These are phyloP conservation scores for Primulina eburnea DNA, from an alignment of 257 asterid species.

Conservation along the genomic window DNA sequence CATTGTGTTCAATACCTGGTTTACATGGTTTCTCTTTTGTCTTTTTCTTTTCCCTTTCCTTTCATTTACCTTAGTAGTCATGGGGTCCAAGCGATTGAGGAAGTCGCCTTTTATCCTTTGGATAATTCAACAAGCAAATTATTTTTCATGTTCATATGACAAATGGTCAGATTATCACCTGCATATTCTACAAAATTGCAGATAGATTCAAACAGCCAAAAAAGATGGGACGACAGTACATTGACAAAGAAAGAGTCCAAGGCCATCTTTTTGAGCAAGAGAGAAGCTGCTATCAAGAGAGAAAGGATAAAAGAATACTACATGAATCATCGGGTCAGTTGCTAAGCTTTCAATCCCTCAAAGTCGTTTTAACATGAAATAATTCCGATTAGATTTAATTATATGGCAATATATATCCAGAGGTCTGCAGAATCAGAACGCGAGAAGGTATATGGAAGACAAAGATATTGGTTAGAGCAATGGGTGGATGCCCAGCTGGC, in stretches of 20 bases:
- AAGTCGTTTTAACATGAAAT: conserved; percentile 3
- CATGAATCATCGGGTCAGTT: conserved; percentile 75
- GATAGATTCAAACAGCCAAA: conserved; percentile 74
- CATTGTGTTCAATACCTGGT: background rate
- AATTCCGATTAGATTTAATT: conserved; percentile 10
- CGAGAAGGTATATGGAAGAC: conserved; percentile 46
- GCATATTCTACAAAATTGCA: conserved; percentile 30
- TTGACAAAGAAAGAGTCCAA: conserved; percentile 60
- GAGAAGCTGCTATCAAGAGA: conserved; percentile 72
- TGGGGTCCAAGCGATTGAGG: no score
- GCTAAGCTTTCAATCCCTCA: conserved; percentile 11
- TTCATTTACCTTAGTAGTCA: no score
- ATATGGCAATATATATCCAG: conserved; percentile 40
- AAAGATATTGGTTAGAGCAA: conserved; percentile 79
- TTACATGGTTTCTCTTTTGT: background rate
- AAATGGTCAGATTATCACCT: conserved; percentile 10
- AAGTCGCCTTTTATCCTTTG: no score
- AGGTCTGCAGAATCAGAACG: conserved; percentile 82
- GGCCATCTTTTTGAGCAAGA: conserved; percentile 49
- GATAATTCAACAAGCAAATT: background rate
- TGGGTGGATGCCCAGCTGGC: conserved; percentile 88
- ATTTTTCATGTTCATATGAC: background rate
- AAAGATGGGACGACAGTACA: conserved; percentile 73
- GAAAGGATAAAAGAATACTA: conserved; percentile 73
- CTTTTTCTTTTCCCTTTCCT: background rate